Percentiles rank a stretch among this genome's conserved stretches.
These are phyloP conservation scores for Linderina pennispora DNA, from an alignment of 192 early-diverging fungal genomes.

Conservation along the genomic window DNA sequence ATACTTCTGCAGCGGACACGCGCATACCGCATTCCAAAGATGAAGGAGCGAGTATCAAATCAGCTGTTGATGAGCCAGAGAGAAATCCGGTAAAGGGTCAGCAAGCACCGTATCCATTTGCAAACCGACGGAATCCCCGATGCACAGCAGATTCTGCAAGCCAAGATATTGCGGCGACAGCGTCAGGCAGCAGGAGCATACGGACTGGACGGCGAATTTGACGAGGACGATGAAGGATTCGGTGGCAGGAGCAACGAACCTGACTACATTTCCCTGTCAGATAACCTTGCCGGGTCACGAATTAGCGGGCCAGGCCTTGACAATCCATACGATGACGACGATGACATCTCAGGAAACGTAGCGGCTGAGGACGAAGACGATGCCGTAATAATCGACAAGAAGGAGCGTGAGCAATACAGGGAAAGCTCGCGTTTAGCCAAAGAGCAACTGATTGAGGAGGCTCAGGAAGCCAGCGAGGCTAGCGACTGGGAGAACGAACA, in stretches of 20 bases:
- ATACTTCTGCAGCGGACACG: too few relatives aligned
- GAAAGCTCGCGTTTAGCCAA: slow-evolving; percentile 10
- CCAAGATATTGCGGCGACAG: slow-evolving; percentile 36
- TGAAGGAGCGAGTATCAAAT: slow-evolving; percentile 1
- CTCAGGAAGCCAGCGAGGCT: slow-evolving; percentile 22
- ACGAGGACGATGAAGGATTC: background rate
- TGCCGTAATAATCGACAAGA: slow-evolving; percentile 21
- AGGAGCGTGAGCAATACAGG: slow-evolving; percentile 21
- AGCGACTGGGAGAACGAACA: slow-evolving; percentile 43
- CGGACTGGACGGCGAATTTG: slow-evolving; percentile 1
- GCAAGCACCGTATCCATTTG: slow-evolving; percentile 27
- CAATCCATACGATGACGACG: slow-evolving; percentile 2
- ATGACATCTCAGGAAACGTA: too few relatives aligned
- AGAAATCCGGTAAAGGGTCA: too few relatives aligned
- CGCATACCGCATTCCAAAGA: background rate
- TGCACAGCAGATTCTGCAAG: slow-evolving; percentile 35
- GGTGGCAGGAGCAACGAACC: slow-evolving; percentile 2
- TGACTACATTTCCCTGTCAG: slow-evolving; percentile 25
- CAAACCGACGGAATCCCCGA: slow-evolving; percentile 28
- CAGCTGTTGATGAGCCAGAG: background rate
- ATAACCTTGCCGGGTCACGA: slow-evolving; percentile 6
- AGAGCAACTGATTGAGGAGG: slow-evolving; percentile 22
- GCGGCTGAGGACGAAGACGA: slow-evolving; percentile 36
- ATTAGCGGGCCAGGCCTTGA: background rate
- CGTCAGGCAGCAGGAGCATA: slow-evolving; percentile 14